Evolutionary conservation across 2,329 filamentous ascomycete genomes (phyloP).

Genomic region (Penicillium sp.): DNA sequence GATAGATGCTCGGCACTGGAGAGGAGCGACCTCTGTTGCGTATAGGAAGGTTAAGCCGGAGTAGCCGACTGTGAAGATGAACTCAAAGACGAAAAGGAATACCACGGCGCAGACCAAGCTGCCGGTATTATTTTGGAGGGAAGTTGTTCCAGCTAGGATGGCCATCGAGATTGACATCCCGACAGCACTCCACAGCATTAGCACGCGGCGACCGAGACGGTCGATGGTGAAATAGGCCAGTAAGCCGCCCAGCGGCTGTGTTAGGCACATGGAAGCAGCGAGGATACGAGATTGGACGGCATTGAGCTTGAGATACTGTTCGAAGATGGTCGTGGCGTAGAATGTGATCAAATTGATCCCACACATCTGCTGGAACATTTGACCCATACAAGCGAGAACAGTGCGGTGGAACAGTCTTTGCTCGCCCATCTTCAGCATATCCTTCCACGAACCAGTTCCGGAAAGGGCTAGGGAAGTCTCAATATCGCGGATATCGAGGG

Average conservation of each 20-base stretch:
- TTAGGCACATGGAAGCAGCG: slow-evolving; percentile 7
- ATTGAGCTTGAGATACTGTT: slow-evolving; percentile 6
- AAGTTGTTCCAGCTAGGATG: slow-evolving; percentile 4
- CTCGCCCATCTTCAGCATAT: slow-evolving; percentile 39
- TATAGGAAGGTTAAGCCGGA: slow-evolving; percentile 14
- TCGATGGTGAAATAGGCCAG: slow-evolving; percentile 43
- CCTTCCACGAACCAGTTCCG: slow-evolving; percentile 30
- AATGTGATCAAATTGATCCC: slow-evolving; percentile 38
- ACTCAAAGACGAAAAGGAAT: slow-evolving; percentile 12
- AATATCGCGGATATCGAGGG: slow-evolving; percentile 39
- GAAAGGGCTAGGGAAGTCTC: slow-evolving; percentile 40
- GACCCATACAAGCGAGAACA: slow-evolving; percentile 30
- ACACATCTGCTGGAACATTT: slow-evolving; percentile 39
- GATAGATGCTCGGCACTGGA: slow-evolving; percentile 11
- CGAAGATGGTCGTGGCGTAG: slow-evolving; percentile 22
- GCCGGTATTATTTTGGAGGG: neutral
- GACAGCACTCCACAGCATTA: slow-evolving; percentile 22
- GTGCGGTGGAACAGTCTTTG: slow-evolving; percentile 35
- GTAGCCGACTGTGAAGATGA: slow-evolving; percentile 15
- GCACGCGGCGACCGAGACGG: slow-evolving; percentile 28
- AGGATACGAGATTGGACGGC: slow-evolving; percentile 5
- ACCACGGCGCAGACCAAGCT: slow-evolving; percentile 11
- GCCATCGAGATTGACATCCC: slow-evolving; percentile 14
- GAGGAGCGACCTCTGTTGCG: slow-evolving; percentile 10
- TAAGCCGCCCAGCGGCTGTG: slow-evolving; percentile 36